Conservation (phyloP, 2,329 filamentous ascomycete species). For the Eutypa lata region DNA sequence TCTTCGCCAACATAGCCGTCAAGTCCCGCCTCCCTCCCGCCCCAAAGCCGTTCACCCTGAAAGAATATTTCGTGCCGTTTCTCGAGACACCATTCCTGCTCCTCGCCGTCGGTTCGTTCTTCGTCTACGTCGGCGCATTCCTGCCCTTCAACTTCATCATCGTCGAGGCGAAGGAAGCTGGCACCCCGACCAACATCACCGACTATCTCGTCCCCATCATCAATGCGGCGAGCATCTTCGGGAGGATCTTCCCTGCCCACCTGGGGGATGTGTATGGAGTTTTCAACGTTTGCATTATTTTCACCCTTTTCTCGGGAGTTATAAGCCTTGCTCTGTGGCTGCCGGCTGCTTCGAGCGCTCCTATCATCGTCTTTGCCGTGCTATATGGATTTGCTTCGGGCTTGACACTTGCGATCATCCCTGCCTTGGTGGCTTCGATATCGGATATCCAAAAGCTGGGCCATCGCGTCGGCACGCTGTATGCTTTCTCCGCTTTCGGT, state of each 20-base stretch:
- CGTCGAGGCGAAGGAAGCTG: constrained; percentile 40
- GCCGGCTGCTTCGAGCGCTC: constrained; percentile 46
- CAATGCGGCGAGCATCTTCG: constrained; percentile 38
- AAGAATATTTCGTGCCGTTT: constrained; percentile 34
- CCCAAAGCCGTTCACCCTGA: constrained; percentile 28
- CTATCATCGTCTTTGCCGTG: constrained; percentile 62
- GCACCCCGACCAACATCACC: constrained; percentile 45
- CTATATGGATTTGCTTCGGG: constrained; percentile 70
- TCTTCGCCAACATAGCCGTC: constrained; percentile 50
- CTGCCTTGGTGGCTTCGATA: constrained; percentile 13
- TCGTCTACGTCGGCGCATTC: constrained; percentile 51
- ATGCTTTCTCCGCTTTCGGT: constrained; percentile 34
- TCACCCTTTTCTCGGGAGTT: constrained; percentile 46
- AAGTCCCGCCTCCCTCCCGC: constrained; percentile 44
- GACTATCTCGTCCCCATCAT: constrained; percentile 53
- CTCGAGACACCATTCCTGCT: constrained; percentile 35
- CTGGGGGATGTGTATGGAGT: constrained; percentile 38
- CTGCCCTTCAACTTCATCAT: constrained; percentile 51
- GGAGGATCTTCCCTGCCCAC: constrained; percentile 10
- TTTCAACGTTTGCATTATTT: constrained; percentile 48
- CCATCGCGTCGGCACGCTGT: constrained; percentile 11
- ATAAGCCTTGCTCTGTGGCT: constrained; percentile 48
- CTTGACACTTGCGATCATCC: constrained; percentile 58
- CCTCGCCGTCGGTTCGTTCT: constrained; percentile 35
- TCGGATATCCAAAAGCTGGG: constrained; percentile 12